A percentile compares a stretch with the other conserved stretches of the same genome.
These are phyloP conservation scores for Chrysanthemum lavandulifolium DNA, from an alignment of 129 eudicot genomes.

Conservation along the genomic window DNA sequence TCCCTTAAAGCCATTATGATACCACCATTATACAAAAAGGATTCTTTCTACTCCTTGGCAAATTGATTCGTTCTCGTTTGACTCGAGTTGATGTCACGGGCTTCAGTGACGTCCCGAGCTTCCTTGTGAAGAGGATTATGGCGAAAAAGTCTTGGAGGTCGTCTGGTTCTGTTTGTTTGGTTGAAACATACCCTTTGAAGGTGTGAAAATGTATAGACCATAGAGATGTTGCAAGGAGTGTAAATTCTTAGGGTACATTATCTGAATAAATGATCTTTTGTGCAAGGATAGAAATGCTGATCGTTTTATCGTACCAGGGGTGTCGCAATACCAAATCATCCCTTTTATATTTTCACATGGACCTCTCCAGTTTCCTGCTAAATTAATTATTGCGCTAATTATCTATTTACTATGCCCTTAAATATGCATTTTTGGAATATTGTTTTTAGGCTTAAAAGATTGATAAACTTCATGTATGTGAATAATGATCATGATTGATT, in stretches of 20 bases:
- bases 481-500: too few relatives aligned
- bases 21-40: slow-evolving; percentile 21
- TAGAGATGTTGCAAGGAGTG: slow-evolving; percentile 34
- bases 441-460: too few relatives aligned
- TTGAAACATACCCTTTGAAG: slow-evolving; percentile 25
- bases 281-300: slow-evolving; percentile 21
- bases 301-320: not conserved
- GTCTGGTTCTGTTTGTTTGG: slow-evolving; percentile 14
- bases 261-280: slow-evolving; percentile 33
- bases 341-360: slow-evolving; percentile 9
- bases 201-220: slow-evolving; percentile 37
- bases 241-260: slow-evolving; percentile 35
- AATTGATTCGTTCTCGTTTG: slow-evolving; percentile 11
- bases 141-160: slow-evolving; percentile 10
- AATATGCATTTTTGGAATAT: too few relatives aligned
- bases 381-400: not conserved
- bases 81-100: slow-evolving; percentile 19
- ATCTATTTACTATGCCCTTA: too few relatives aligned
- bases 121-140: slow-evolving; percentile 18
- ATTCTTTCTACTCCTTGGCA: slow-evolving; percentile 19
- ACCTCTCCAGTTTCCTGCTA: slow-evolving; percentile 10
- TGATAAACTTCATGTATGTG: too few relatives aligned
- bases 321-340: not conserved
- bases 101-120: not conserved
- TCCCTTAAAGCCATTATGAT: slow-evolving; percentile 16